Evolutionary conservation across 2,329 filamentous ascomycete genomes (phyloP).

Genomic region (Cordyceps javanica): DNA sequence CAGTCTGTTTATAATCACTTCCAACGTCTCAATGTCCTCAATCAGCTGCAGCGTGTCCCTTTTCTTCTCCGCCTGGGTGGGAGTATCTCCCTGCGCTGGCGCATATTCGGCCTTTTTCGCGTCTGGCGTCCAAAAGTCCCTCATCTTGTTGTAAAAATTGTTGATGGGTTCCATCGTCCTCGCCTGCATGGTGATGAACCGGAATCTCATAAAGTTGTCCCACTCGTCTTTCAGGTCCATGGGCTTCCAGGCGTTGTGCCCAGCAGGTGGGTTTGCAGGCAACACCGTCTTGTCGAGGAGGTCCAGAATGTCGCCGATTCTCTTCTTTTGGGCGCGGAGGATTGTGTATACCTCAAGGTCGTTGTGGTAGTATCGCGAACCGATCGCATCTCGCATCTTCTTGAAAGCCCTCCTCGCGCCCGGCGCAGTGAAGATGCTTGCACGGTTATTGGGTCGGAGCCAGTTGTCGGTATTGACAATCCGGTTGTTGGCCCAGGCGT

Average conservation of each 20-base stretch:
- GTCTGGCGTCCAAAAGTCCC: background rate
- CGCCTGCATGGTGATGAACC: constrained; percentile 11
- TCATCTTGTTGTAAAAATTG: background rate
- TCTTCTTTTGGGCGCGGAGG: constrained; percentile 8
- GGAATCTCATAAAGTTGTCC: constrained; percentile 4
- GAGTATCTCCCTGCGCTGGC: too few species aligned
- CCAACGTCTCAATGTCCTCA: too few species aligned
- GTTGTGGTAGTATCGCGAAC: background rate
- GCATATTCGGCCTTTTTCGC: too few species aligned
- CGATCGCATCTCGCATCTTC: background rate
- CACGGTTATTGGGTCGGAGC: too few species aligned
- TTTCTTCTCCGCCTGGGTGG: too few species aligned
- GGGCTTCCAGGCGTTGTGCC: background rate
- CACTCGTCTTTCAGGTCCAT: background rate
- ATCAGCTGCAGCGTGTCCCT: too few species aligned
- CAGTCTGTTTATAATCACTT: too few species aligned
- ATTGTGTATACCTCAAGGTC: background rate
- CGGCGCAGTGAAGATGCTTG: too few species aligned
- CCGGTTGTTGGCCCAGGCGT: too few species aligned
- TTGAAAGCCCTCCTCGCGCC: background rate
- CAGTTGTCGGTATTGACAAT: too few species aligned
- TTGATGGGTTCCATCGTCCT: constrained; percentile 1
- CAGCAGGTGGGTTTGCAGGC: constrained; percentile 4
- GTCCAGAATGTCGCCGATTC: constrained; percentile 13
- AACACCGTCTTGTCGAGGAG: constrained; percentile 13